Conservation (phyloP, 805 yeast genomes). For the Metschnikowia lunata region DNA sequence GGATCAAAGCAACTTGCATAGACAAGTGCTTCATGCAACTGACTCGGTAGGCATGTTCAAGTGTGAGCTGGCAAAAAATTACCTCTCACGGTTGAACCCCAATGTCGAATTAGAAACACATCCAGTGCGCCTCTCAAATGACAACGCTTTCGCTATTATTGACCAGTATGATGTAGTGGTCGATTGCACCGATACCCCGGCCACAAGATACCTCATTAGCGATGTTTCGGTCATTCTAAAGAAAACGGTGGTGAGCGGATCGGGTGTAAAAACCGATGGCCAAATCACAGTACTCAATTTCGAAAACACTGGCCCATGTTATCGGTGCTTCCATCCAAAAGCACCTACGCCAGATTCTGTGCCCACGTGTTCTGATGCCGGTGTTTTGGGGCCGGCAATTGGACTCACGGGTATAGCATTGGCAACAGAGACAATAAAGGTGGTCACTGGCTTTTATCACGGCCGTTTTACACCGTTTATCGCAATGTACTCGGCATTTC, state of each 20-base stretch:
- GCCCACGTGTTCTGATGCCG: slow-evolving; percentile 86
- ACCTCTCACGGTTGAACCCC: slow-evolving; percentile 60
- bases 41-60: slow-evolving; percentile 64
- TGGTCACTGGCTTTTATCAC: slow-evolving; percentile 53
- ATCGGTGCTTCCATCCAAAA: slow-evolving; percentile 84
- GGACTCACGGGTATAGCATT: slow-evolving; percentile 86
- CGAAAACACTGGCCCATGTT: slow-evolving; percentile 74
- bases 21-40: slow-evolving; percentile 80
- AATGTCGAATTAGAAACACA: slow-evolving; percentile 52
- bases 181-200: slow-evolving; percentile 95
- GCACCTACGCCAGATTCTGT: slow-evolving; percentile 87
- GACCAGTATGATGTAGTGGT: slow-evolving; percentile 67
- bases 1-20: slow-evolving; percentile 78
- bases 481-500: slow-evolving; percentile 63
- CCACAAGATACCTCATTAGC: slow-evolving; percentile 77
- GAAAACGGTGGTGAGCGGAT: slow-evolving; percentile 80
- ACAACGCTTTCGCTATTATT: slow-evolving; percentile 62
- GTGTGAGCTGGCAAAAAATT: slow-evolving; percentile 70
- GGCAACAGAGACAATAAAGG: slow-evolving; percentile 82
- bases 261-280: slow-evolving; percentile 90
- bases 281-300: slow-evolving; percentile 77
- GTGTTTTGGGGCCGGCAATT: slow-evolving; percentile 94
- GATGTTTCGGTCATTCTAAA: slow-evolving; percentile 72
- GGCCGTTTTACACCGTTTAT: slow-evolving; percentile 65
- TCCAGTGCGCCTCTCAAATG: slow-evolving; percentile 45